Evolutionary conservation across 257 asterid species (phyloP).

Genomic region (Solanum pinnatisectum): DNA sequence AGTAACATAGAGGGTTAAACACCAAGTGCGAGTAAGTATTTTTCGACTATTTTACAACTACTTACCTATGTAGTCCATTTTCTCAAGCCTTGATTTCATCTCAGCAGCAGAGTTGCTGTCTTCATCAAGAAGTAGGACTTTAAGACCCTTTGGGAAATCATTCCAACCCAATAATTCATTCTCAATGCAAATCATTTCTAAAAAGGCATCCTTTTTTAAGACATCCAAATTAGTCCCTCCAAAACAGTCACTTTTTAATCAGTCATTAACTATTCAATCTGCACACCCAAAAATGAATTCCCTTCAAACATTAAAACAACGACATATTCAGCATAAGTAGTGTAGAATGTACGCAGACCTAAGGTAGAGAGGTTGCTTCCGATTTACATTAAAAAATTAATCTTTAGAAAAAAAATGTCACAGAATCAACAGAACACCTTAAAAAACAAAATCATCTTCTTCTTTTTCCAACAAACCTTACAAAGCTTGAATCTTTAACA

Average conservation of each 20-base stretch:
- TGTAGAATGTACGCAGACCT: background rate
- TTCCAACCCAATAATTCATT: conserved; percentile 36
- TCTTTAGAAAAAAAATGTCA: background rate
- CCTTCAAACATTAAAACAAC: background rate
- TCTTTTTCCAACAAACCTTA: background rate
- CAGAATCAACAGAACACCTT: background rate
- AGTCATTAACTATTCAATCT: conserved; percentile 1
- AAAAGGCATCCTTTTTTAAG: conserved; percentile 28
- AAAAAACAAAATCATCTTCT: too few relatives aligned
- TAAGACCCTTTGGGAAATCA: conserved; percentile 47
- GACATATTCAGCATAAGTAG: background rate
- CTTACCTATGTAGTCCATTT: conserved; percentile 35
- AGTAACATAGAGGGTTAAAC: background rate
- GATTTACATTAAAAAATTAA: background rate
- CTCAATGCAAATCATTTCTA: conserved; percentile 40
- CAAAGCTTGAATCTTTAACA: background rate
- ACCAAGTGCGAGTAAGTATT: background rate
- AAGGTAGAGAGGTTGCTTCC: background rate
- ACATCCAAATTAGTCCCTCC: background rate
- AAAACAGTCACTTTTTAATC: background rate
- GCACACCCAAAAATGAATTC: background rate
- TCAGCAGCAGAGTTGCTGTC: conserved; percentile 16
- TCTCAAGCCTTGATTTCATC: conserved; percentile 34
- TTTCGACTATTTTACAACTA: background rate
- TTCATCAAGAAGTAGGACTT: conserved; percentile 34